These are phyloP conservation scores for Diaporthe longicolla DNA, from an alignment of 2,329 filamentous ascomycete genomes.

Conservation along the genomic window DNA sequence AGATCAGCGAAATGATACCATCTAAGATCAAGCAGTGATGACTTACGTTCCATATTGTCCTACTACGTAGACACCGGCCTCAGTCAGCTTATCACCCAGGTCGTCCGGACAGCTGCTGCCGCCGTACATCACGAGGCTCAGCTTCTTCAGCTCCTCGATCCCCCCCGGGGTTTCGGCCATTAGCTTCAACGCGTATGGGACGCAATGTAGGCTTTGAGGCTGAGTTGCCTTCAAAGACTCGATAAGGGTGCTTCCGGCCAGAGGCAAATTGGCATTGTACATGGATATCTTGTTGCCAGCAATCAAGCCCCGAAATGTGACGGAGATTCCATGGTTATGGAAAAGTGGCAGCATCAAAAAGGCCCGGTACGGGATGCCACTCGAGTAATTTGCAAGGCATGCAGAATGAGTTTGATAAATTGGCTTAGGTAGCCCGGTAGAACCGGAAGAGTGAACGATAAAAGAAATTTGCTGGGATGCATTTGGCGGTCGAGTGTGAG, in stretches of 20 bases:
- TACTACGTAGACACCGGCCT: slow-evolving; percentile 63
- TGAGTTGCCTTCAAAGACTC: slow-evolving; percentile 56
- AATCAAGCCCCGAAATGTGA: slow-evolving; percentile 62
- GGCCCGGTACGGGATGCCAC: slow-evolving; percentile 57
- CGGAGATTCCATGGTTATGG: slow-evolving; percentile 66
- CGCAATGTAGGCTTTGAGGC: slow-evolving; percentile 66
- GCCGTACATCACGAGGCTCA: slow-evolving; percentile 64
- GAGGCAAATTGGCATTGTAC: slow-evolving; percentile 62
- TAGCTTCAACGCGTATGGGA: slow-evolving; percentile 71
- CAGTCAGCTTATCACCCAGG: slow-evolving; percentile 63
- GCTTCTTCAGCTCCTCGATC: slow-evolving; percentile 57
- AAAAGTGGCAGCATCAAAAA: slow-evolving; percentile 66
- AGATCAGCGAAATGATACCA: neutral
- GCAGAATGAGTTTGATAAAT: slow-evolving; percentile 66
- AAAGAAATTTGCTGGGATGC: slow-evolving; percentile 45
- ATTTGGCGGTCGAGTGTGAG: slow-evolving; percentile 41
- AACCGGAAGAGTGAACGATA: slow-evolving; percentile 59
- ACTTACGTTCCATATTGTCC: slow-evolving; percentile 65
- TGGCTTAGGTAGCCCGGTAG: slow-evolving; percentile 69
- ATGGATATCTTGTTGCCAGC: slow-evolving; percentile 61
- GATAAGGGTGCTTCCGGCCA: slow-evolving; percentile 61
- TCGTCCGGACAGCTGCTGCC: slow-evolving; percentile 68
- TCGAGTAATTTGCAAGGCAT: slow-evolving; percentile 60
- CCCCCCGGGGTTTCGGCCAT: slow-evolving; percentile 68
- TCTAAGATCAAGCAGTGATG: no score